These are phyloP conservation scores for Musa schizocarpa DNA, from an alignment of 176 grass and related monocot species.

Conservation along the genomic window DNA sequence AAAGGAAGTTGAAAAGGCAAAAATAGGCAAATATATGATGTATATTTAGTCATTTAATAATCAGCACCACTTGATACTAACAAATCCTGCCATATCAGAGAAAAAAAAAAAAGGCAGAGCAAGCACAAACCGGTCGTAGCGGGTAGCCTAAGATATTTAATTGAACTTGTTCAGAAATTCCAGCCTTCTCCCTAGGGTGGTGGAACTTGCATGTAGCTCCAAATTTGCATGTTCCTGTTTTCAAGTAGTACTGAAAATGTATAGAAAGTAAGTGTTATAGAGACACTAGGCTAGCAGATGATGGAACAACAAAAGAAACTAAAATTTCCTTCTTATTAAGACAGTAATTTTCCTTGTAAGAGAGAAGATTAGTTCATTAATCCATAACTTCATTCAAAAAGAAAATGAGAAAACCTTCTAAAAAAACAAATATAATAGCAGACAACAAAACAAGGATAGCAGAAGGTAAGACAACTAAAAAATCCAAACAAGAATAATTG, in stretches of 20 bases:
- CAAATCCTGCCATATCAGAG: background rate
- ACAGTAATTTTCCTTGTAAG: background rate
- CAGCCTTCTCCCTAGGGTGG: slow-evolving; percentile 82
- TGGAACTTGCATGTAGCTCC: slow-evolving; percentile 94
- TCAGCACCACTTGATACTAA: background rate
- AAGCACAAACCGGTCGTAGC: slow-evolving; percentile 51
- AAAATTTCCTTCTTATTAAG: background rate
- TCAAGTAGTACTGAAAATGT: slow-evolving; percentile 67
- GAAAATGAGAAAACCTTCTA: background rate
- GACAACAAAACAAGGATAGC: too few relatives aligned
- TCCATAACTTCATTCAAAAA: background rate
- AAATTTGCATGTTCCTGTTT: slow-evolving; percentile 89
- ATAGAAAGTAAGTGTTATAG: background rate
- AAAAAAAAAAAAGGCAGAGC: slow-evolving; percentile 6
- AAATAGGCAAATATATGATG: too few relatives aligned
- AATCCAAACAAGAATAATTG: too few relatives aligned
- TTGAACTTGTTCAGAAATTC: slow-evolving; percentile 53
- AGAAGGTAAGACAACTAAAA: too few relatives aligned
- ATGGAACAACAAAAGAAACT: background rate
- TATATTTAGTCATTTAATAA: background rate
- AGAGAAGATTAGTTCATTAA: background rate
- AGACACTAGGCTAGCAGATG: background rate
- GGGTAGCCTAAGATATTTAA: slow-evolving; percentile 74
- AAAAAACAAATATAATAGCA: background rate
- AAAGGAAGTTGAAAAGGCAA: background rate